These are phyloP conservation scores for Quambalaria eucalypti DNA, from an alignment of 1,284 basidiomycete species.

Conservation along the genomic window DNA sequence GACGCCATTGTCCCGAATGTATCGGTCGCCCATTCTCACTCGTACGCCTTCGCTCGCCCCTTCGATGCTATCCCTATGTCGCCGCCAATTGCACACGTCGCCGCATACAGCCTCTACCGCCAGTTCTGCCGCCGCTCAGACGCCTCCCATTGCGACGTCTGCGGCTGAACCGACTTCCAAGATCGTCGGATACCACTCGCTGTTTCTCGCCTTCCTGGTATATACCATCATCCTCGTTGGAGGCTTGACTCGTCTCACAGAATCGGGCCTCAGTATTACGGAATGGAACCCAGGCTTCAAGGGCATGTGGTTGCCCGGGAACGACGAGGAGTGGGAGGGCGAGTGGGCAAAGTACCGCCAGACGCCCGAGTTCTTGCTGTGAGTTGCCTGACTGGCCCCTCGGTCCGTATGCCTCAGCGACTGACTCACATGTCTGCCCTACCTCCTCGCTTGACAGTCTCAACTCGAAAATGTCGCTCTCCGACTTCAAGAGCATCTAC, in stretches of 20 bases:
- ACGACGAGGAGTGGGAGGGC: slow-evolving; percentile 66
- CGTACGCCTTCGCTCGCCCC: too few species aligned
- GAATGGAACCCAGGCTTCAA: slow-evolving; percentile 88
- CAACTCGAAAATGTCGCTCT: slow-evolving; percentile 74
- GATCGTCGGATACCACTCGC: background rate
- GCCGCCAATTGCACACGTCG: too few species aligned
- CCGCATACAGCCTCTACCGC: too few species aligned
- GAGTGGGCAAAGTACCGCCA: slow-evolving; percentile 93
- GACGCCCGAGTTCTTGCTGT: slow-evolving; percentile 93
- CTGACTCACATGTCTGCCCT: too few species aligned
- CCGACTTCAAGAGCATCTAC: slow-evolving; percentile 93
- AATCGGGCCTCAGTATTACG: slow-evolving; percentile 92
- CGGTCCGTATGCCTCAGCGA: too few species aligned
- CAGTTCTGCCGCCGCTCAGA: too few species aligned
- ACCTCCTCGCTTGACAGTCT: slow-evolving; percentile 53
- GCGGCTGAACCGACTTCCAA: background rate
- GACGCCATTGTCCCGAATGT: too few species aligned
- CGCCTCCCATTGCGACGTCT: too few species aligned
- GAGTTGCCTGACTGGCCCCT: too few species aligned
- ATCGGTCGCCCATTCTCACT: too few species aligned
- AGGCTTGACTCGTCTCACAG: slow-evolving; percentile 89
- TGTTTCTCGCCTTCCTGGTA: slow-evolving; percentile 54
- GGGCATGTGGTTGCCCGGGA: slow-evolving; percentile 75
- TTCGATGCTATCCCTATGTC: too few species aligned
- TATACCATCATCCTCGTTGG: slow-evolving; percentile 90